Evolutionary conservation across 352 stramenopile genomes (phyloP).

Genomic region (Saprolegnia diclina): DNA sequence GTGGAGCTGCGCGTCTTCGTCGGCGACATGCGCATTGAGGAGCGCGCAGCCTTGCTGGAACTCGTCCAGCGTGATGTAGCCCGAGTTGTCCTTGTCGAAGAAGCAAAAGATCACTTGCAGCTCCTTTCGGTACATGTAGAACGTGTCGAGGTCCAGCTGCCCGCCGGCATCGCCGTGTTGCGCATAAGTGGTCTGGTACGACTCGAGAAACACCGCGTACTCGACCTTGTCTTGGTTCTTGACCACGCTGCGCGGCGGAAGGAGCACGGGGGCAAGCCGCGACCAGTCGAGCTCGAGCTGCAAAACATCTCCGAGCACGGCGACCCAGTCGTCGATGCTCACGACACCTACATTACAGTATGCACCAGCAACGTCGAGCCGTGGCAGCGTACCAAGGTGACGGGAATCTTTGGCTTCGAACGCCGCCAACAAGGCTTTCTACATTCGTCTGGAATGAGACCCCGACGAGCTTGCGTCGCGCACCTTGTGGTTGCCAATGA

Average conservation of each 20-base stretch:
- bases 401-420: conserved; percentile 8
- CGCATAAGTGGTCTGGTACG: conserved; percentile 2
- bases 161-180: neutral
- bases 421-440: neutral
- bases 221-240: neutral
- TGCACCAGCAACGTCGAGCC: neutral
- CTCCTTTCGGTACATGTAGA: conserved; percentile 23
- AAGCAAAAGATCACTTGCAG: conserved; percentile 27
- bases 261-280: neutral
- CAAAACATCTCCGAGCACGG: conserved; percentile 1
- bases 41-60: conserved; percentile 20
- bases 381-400: neutral
- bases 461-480: neutral
- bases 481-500: conserved; percentile 17
- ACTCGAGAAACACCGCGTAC: conserved; percentile 13
- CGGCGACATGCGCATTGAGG: conserved; percentile 21
- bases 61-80: conserved; percentile 26
- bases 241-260: conserved; percentile 3
- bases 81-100: conserved; percentile 24
- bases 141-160: conserved; percentile 12
- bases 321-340: conserved; percentile 10
- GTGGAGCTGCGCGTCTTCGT: neutral
- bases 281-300: conserved; percentile 23
- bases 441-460: neutral
- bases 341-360: neutral